Evolutionary conservation across 2,329 filamentous ascomycete genomes (phyloP).

Genomic region (Corniculantispora saksenae): DNA sequence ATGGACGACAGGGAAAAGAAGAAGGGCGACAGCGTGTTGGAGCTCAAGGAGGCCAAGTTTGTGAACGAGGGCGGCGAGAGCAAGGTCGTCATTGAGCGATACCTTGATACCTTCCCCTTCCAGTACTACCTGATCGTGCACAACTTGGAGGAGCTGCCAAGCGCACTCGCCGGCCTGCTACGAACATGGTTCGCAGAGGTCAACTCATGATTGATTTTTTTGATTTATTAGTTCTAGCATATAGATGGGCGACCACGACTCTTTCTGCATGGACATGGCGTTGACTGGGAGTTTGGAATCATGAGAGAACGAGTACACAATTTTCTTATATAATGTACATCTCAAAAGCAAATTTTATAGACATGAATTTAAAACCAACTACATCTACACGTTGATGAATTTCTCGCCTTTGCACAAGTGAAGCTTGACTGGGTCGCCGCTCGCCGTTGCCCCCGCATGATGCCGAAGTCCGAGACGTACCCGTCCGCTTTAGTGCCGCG

Average conservation of each 20-base stretch:
- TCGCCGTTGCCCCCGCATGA: neutral
- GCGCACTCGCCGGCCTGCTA: constrained; percentile 81
- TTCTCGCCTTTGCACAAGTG: too few species aligned
- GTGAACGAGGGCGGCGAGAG: constrained; percentile 64
- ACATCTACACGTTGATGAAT: too few species aligned
- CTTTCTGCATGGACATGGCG: constrained; percentile 16
- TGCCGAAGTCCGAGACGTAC: constrained; percentile 7
- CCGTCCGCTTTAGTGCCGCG: neutral
- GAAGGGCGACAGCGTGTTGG: constrained; percentile 71
- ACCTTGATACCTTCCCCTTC: constrained; percentile 95
- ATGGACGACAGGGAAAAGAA: constrained; percentile 66
- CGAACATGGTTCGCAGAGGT: constrained; percentile 93
- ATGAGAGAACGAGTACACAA: neutral
- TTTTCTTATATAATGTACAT: neutral
- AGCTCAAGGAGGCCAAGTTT: constrained; percentile 86
- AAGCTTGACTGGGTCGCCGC: neutral
- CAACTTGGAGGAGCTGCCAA: constrained; percentile 86
- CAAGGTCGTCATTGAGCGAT: constrained; percentile 80
- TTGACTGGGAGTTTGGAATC: neutral
- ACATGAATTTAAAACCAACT: neutral
- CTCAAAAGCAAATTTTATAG: neutral
- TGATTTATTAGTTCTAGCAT: constrained; percentile 1
- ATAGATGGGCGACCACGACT: constrained; percentile 1
- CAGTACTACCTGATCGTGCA: constrained; percentile 95
- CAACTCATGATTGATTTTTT: constrained; percentile 38